These are phyloP conservation scores for Fusarium sp. DNA, from an alignment of 2,329 filamentous ascomycete genomes.

Conservation along the genomic window DNA sequence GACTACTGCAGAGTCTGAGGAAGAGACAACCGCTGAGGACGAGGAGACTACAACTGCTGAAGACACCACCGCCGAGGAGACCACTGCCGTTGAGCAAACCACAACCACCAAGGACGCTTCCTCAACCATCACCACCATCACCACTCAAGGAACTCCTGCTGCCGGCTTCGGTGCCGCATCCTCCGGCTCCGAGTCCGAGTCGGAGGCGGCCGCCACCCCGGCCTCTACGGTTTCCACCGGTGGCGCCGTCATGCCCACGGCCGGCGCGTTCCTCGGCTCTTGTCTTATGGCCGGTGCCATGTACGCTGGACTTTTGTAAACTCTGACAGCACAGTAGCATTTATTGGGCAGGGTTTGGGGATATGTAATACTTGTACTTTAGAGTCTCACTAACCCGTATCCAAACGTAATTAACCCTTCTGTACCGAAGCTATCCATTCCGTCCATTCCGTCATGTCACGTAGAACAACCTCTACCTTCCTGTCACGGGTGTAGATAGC, in stretches of 20 bases:
- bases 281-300: conserved; percentile 45
- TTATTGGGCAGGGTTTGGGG: neutral
- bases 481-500: conserved; percentile 30
- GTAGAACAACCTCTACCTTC: conserved; percentile 6
- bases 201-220: conserved; percentile 30
- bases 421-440: conserved; percentile 16
- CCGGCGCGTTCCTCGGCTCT: conserved; percentile 40
- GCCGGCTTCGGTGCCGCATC: conserved; percentile 21
- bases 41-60: conserved; percentile 3
- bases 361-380: neutral
- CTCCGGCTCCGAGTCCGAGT: conserved; percentile 32
- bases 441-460: conserved; percentile 24
- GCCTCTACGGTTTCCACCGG: conserved; percentile 34
- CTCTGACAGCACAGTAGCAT: neutral
- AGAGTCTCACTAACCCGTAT: conserved; percentile 13
- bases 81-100: conserved; percentile 6
- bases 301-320: conserved; percentile 45
- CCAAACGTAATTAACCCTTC: conserved; percentile 33
- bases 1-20: conserved; percentile 2
- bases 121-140: conserved; percentile 21
- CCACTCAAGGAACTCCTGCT: conserved; percentile 16
- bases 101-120: conserved; percentile 16
- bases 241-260: conserved; percentile 42
- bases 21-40: conserved; percentile 1
- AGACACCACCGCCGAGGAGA: conserved; percentile 4